phyloP scores from a whole-genome alignment of 169 alveolate genomes.

The Plasmodium vinckei region DNA sequence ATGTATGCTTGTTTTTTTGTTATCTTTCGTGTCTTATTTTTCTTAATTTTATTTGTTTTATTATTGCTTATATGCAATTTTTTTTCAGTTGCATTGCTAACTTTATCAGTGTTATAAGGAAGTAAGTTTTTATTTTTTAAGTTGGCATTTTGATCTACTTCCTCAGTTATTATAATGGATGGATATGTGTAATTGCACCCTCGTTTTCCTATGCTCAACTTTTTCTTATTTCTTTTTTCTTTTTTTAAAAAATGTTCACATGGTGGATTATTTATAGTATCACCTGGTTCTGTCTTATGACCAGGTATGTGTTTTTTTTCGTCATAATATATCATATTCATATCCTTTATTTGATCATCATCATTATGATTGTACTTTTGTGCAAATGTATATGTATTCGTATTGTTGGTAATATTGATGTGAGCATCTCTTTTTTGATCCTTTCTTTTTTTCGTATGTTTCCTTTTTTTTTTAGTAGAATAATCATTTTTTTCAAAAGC shows the following conservation, averaged over 20 bases:
- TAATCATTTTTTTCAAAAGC: not conserved
- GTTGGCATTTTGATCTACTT: not conserved
- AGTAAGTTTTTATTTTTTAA: not conserved
- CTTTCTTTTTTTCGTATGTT: not conserved
- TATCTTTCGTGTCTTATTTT: not conserved
- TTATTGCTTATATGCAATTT: not conserved
- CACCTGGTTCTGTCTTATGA: not conserved
- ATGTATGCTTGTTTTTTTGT: not conserved
- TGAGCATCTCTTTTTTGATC: conserved; percentile 2
- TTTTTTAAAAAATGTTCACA: not conserved
- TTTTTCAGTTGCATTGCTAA: not conserved
- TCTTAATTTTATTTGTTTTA: not conserved
- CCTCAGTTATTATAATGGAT: not conserved
- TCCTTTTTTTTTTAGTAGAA: not conserved
- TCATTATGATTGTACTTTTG: not conserved
- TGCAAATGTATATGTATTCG: not conserved
- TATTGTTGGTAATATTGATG: not conserved
- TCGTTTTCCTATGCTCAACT: not conserved
- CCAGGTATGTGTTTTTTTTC: not conserved
- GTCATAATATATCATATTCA: not conserved
- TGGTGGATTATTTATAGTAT: conserved; percentile 9
- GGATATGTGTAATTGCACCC: not conserved
- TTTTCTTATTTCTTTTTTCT: not conserved
- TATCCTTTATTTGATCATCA: not conserved
- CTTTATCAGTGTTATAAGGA: not conserved